Conservation (phyloP, 768 basidiomycete species). For the Hemileccinum rubropunctum region DNA sequence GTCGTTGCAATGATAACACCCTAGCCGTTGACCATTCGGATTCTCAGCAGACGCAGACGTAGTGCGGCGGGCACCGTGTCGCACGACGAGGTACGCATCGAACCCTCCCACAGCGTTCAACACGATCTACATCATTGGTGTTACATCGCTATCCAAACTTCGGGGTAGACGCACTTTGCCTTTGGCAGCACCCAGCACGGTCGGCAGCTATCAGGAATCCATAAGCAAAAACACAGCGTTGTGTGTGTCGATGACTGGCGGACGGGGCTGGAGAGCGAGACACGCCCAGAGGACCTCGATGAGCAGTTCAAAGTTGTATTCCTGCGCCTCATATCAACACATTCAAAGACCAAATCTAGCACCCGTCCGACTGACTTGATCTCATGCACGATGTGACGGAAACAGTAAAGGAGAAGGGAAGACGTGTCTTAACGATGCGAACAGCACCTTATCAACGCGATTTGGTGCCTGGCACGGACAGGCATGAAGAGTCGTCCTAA, state of each 20-base stretch:
- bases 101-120: conserved; percentile 95
- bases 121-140: conserved; percentile 58
- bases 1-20: conserved; percentile 99
- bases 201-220: conserved; percentile 99
- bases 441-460: too few species aligned
- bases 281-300: too few species aligned
- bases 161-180: conserved; percentile 48
- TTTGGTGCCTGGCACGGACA: too few species aligned
- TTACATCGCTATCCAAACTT: background rate
- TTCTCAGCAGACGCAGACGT: conserved; percentile 7
- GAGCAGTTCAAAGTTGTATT: too few species aligned
- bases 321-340: too few species aligned
- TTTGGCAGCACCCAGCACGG: conserved; percentile 79
- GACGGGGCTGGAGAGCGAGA: conserved; percentile 97
- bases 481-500: too few species aligned
- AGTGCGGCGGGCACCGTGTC: conserved; percentile 71
- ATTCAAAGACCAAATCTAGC: too few species aligned
- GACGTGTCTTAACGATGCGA: too few species aligned
- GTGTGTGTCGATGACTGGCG: conserved; percentile 88
- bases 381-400: too few species aligned
- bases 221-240: conserved; percentile 92
- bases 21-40: conserved; percentile 46
- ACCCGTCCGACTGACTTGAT: too few species aligned
- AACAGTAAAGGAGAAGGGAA: too few species aligned
- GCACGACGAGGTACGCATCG: conserved; percentile 95